phyloP scores from a whole-genome alignment of 2,329 filamentous ascomycete genomes.

The Trichoderma guizhouense region DNA sequence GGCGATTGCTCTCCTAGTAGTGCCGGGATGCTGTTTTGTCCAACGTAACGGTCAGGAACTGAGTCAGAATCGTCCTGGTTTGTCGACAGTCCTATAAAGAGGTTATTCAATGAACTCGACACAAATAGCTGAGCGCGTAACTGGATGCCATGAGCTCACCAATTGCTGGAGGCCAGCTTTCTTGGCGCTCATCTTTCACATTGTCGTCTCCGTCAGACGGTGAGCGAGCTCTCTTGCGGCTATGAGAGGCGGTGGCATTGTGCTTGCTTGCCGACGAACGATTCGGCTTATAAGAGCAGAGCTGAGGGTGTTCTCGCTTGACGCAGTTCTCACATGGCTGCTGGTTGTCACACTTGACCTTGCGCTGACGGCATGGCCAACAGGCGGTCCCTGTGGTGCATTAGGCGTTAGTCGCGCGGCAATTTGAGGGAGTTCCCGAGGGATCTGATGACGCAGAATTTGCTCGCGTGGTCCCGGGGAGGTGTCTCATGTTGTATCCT shows the following conservation, averaged over 20 bases:
- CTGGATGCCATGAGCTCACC: conserved; percentile 28
- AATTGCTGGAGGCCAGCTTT: conserved; percentile 43
- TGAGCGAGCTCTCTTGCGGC: conserved; percentile 36
- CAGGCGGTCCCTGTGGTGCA: conserved; percentile 54
- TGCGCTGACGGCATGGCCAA: conserved; percentile 65
- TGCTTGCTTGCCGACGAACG: conserved; percentile 39
- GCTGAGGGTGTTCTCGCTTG: conserved; percentile 60
- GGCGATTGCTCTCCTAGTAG: conserved; percentile 59
- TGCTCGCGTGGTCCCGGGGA: background rate
- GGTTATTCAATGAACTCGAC: background rate
- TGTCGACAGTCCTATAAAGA: conserved; percentile 33
- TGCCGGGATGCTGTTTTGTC: conserved; percentile 66
- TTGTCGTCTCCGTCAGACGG: conserved; percentile 32
- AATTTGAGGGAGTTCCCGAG: background rate
- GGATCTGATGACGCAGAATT: background rate
- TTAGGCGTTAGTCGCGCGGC: conserved; percentile 5
- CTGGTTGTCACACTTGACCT: conserved; percentile 68
- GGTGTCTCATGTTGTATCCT: background rate
- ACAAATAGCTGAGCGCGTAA: background rate
- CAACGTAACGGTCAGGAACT: conserved; percentile 58
- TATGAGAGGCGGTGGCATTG: conserved; percentile 27
- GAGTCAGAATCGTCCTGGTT: conserved; percentile 50
- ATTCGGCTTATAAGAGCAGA: conserved; percentile 67
- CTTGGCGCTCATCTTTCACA: conserved; percentile 36
- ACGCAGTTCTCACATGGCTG: conserved; percentile 66